These are phyloP conservation scores for Amanita inopinata DNA, from an alignment of 768 basidiomycete species.

Conservation along the genomic window DNA sequence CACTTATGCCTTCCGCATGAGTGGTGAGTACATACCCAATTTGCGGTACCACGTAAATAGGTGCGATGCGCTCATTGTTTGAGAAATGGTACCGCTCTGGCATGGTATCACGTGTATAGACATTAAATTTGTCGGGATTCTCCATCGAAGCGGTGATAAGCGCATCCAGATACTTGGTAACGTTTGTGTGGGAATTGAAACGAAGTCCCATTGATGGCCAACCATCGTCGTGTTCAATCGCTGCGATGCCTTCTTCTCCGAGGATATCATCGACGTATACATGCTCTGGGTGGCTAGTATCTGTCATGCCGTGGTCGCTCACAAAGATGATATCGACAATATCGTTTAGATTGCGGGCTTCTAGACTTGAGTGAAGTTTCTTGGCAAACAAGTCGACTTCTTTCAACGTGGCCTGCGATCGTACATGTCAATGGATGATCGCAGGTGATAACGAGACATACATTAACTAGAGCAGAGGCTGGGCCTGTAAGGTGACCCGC, in stretches of 20 bases:
- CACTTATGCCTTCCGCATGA: slow-evolving; percentile 43
- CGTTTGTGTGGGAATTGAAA: slow-evolving; percentile 52
- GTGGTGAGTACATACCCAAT: slow-evolving; percentile 76
- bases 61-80: slow-evolving; percentile 69
- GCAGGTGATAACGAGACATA: slow-evolving; percentile 22
- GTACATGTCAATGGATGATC: slow-evolving; percentile 1
- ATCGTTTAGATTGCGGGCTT: slow-evolving; percentile 63
- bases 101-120: slow-evolving; percentile 77
- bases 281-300: slow-evolving; percentile 68
- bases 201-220: slow-evolving; percentile 89
- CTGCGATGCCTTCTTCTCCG: slow-evolving; percentile 47
- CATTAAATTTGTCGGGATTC: slow-evolving; percentile 61
- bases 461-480: slow-evolving; percentile 59
- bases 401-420: slow-evolving; percentile 46
- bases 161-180: slow-evolving; percentile 40
- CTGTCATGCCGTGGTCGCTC: slow-evolving; percentile 87
- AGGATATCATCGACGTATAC: slow-evolving; percentile 79
- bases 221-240: slow-evolving; percentile 71
- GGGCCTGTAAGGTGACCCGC: slow-evolving; percentile 71
- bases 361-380: slow-evolving; percentile 53
- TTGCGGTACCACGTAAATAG: slow-evolving; percentile 75
- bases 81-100: slow-evolving; percentile 73
- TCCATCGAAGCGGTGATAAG: slow-evolving; percentile 42
- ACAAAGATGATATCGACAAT: slow-evolving; percentile 88
- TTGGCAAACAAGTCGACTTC: slow-evolving; percentile 69